These are phyloP conservation scores for Cercophora scortea DNA, from an alignment of 495 filamentous ascomycete species.

Conservation along the genomic window DNA sequence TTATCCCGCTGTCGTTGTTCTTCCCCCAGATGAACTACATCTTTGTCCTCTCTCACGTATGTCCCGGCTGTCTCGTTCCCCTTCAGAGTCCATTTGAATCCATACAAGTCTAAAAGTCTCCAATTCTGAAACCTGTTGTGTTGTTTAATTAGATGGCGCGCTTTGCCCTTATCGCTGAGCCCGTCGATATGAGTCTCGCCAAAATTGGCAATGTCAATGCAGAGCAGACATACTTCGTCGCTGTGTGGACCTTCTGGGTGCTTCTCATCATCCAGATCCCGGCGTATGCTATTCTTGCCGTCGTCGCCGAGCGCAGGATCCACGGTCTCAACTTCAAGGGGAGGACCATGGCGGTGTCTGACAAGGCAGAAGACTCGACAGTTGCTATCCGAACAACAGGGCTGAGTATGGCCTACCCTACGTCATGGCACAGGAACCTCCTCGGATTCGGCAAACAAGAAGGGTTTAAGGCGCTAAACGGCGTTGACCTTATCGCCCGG, in stretches of 20 bases:
- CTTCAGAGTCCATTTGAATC: neutral
- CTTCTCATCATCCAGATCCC: slow-evolving; percentile 64
- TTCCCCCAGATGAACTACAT: slow-evolving; percentile 17
- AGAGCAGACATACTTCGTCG: slow-evolving; percentile 46
- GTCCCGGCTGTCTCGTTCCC: neutral
- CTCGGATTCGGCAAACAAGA: slow-evolving; percentile 39
- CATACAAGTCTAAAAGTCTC: neutral
- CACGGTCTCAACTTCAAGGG: slow-evolving; percentile 61
- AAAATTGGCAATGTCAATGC: slow-evolving; percentile 27
- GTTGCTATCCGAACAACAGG: slow-evolving; percentile 44
- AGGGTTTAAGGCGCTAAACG: slow-evolving; percentile 57
- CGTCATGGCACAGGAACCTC: slow-evolving; percentile 48
- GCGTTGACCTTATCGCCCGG: slow-evolving; percentile 52
- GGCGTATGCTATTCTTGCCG: slow-evolving; percentile 58
- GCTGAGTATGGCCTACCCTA: slow-evolving; percentile 70
- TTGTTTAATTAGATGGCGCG: slow-evolving; percentile 5
- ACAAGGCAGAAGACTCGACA: slow-evolving; percentile 8
- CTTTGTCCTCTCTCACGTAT: slow-evolving; percentile 6
- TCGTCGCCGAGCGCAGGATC: slow-evolving; percentile 55
- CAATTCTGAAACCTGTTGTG: neutral
- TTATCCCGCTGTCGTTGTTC: slow-evolving; percentile 7
- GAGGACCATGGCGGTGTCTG: slow-evolving; percentile 38
- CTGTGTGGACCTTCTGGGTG: slow-evolving; percentile 40
- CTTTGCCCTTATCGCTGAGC: slow-evolving; percentile 2
- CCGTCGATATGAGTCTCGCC: neutral